Percentiles rank a stretch among this genome's conserved stretches.
These are phyloP conservation scores for Ophiostoma perfectum DNA, from an alignment of 2,329 filamentous ascomycete species.

Conservation along the genomic window DNA sequence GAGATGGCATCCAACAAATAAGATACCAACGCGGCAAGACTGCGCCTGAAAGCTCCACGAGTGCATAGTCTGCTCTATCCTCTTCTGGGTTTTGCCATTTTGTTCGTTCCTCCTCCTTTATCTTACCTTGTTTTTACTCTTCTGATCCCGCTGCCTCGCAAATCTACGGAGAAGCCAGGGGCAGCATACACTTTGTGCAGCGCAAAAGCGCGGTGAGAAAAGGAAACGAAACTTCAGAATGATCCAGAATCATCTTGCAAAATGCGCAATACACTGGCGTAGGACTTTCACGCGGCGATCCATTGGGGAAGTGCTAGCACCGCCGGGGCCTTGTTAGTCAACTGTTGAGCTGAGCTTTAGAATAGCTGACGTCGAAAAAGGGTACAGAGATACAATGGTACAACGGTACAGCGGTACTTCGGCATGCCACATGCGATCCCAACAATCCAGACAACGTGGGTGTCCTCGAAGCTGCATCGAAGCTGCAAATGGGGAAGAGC, in stretches of 20 bases:
- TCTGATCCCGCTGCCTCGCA: background rate
- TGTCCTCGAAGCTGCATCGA: no score
- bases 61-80: conserved; percentile 4
- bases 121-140: background rate
- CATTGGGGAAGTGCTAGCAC: conserved; percentile 9
- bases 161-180: conserved; percentile 1
- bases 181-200: background rate
- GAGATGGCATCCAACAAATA: conserved; percentile 5
- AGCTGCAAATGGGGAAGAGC: background rate
- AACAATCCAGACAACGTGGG: conserved; percentile 11
- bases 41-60: background rate
- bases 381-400: background rate
- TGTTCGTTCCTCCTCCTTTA: background rate
- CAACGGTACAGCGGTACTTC: background rate
- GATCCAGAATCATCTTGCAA: background rate
- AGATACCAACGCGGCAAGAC: conserved; percentile 5
- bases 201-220: conserved; percentile 11
- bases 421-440: background rate
- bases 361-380: background rate
- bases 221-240: background rate
- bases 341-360: conserved; percentile 4
- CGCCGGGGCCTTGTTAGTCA: background rate
- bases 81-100: background rate
- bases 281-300: conserved; percentile 13
- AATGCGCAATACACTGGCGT: conserved; percentile 11